Evolutionary conservation across 495 filamentous ascomycete species (phyloP), one percentile per base, ranked within the genome.

Genomic region (Talaromyces thailandensis): DNA sequence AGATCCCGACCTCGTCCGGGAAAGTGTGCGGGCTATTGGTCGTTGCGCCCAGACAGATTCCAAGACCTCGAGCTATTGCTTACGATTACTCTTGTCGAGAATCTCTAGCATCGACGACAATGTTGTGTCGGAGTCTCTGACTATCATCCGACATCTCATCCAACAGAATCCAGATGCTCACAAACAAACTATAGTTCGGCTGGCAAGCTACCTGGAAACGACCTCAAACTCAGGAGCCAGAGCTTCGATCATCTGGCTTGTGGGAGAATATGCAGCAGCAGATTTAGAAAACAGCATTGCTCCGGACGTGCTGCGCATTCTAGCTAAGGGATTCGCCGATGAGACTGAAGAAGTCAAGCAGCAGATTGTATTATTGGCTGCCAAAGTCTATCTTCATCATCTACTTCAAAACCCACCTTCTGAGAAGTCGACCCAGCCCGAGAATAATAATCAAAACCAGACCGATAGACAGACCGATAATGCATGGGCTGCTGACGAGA

Each of bases 161-260:
- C 94, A 97, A 70, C 91, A 93, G 69, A 84, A 94, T 64, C 91
- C 94, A 5, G 72, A 79, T 24, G 84, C 84, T 14, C 94, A 97
- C 67, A 78, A 77, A 31, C 81, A 78, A 58, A 98, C 93, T 0
- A 93, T 98, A 6, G 85, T 96, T 37, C 82, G 91, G 52, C 76
- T 98, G n/a, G 93, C 95, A 7, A 96, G 92, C 71, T 88, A 95
- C 64, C 83, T 98, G 6, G 92, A 96, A 63, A 86, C 85, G 3
- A 88, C 89, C 8, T 92, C 86, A 2, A 90, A 91, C 62, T 84
- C 94, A 5, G 86, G 89, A 60, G 95, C 94, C 4, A 81, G 94
- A 60, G 93, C 95, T 14, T 93, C 87, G 32, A 96, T 98, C 63
- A 90, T 98, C 65, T 98, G 94, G 94, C 85, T 98, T 4, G 93